Conservation (phyloP, 208 protist genomes). For the Naegleria fowleri region DNA sequence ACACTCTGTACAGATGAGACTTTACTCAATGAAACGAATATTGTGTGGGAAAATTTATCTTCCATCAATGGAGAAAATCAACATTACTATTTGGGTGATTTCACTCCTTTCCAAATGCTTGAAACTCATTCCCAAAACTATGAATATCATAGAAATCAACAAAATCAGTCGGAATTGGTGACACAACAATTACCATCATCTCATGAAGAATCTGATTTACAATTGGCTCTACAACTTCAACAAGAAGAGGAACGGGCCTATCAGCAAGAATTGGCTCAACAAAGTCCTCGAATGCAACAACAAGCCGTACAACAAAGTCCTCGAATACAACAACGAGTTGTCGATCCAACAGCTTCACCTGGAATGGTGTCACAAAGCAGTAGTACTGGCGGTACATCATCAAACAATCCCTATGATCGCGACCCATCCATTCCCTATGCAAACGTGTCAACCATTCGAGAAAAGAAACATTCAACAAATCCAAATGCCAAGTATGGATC, state of each 20-base stretch:
- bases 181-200: neutral
- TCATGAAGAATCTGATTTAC: neutral
- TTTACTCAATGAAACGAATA: neutral
- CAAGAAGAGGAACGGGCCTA: neutral
- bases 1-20: constrained; percentile 16
- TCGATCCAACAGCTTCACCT: neutral
- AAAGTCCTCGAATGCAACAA: neutral
- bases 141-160: neutral
- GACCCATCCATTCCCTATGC: neutral
- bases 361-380: neutral
- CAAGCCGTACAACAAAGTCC: neutral
- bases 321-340: neutral
- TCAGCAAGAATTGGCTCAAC: neutral
- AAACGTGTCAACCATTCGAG: neutral
- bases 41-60: constrained; percentile 25
- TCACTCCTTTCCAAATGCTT: neutral
- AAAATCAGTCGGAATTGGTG: neutral
- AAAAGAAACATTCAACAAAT: neutral
- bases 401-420: neutral
- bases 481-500: neutral
- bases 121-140: neutral
- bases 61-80: neutral
- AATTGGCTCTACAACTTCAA: neutral
- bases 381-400: neutral
- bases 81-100: constrained; percentile 23